Percentiles rank a stretch among this genome's conserved stretches.
phyloP scores from a whole-genome alignment of 2,329 filamentous ascomycete genomes.

The Aureobasidium sp. region DNA sequence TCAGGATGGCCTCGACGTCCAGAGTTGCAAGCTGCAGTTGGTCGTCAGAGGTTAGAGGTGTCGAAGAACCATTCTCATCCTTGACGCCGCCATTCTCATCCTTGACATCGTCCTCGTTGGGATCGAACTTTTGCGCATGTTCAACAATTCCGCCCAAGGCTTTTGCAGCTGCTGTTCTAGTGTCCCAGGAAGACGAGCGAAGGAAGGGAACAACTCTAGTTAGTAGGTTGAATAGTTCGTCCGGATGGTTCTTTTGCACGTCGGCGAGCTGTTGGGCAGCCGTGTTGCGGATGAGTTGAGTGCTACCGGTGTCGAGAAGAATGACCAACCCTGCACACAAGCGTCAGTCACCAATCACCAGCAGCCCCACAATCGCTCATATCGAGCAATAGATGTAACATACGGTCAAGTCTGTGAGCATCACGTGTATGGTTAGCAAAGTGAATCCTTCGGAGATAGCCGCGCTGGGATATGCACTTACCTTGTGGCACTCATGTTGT shows the following conservation, averaged over 20 bases:
- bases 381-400: constrained; percentile 24
- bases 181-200: constrained; percentile 94
- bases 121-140: constrained; percentile 81
- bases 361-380: neutral
- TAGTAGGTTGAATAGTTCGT: constrained; percentile 93
- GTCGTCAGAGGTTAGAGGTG: constrained; percentile 44
- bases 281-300: constrained; percentile 89
- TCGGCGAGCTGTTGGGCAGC: constrained; percentile 95
- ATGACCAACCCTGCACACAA: constrained; percentile 12
- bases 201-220: constrained; percentile 93
- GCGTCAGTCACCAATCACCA: constrained; percentile 5
- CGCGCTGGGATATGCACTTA: constrained; percentile 14
- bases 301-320: constrained; percentile 86
- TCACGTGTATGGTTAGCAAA: constrained; percentile 16
- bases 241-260: constrained; percentile 95
- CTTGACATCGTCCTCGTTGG: constrained; percentile 65
- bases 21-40: constrained; percentile 66
- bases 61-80: constrained; percentile 43
- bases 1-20: constrained; percentile 72
- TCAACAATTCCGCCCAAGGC: constrained; percentile 91
- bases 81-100: constrained; percentile 46
- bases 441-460: constrained; percentile 13
- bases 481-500: constrained; percentile 20
- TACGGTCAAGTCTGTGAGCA: constrained; percentile 32
- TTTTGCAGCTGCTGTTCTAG: constrained; percentile 83